phyloP scores from a whole-genome alignment of 2,329 filamentous ascomycete genomes.

The Fusarium sp. region DNA sequence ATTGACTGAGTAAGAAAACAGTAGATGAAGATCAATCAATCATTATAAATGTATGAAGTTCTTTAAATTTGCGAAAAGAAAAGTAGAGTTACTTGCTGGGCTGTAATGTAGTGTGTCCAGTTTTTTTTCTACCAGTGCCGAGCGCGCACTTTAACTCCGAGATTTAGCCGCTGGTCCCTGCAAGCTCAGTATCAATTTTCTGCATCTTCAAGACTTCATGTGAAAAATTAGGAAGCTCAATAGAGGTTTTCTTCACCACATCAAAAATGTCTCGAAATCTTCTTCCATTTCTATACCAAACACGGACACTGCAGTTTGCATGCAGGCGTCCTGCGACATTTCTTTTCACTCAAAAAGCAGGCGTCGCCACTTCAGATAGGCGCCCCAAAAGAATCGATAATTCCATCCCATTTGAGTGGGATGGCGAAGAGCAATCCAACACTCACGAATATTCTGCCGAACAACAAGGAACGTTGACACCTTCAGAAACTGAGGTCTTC shows the following conservation, averaged over 20 bases:
- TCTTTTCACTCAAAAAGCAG: slow-evolving; percentile 40
- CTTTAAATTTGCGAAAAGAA: no score
- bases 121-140: no score
- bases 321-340: slow-evolving; percentile 48
- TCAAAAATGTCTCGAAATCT: slow-evolving; percentile 64
- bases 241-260: neutral
- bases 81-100: no score
- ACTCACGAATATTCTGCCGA: slow-evolving; percentile 35
- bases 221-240: slow-evolving; percentile 5
- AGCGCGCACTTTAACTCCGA: slow-evolving; percentile 36
- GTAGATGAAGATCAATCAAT: no score
- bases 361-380: slow-evolving; percentile 33
- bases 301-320: slow-evolving; percentile 66
- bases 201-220: slow-evolving; percentile 22
- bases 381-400: slow-evolving; percentile 48
- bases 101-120: no score
- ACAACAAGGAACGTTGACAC: slow-evolving; percentile 68
- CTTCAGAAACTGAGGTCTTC: slow-evolving; percentile 71
- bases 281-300: slow-evolving; percentile 81
- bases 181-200: slow-evolving; percentile 37
- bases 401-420: slow-evolving; percentile 69
- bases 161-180: slow-evolving; percentile 32
- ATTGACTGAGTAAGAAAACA: no score
- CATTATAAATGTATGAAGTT: no score
- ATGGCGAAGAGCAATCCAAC: slow-evolving; percentile 59